These are phyloP conservation scores for Rosa persica DNA, from an alignment of 306 rosid genomes.

Conservation along the genomic window DNA sequence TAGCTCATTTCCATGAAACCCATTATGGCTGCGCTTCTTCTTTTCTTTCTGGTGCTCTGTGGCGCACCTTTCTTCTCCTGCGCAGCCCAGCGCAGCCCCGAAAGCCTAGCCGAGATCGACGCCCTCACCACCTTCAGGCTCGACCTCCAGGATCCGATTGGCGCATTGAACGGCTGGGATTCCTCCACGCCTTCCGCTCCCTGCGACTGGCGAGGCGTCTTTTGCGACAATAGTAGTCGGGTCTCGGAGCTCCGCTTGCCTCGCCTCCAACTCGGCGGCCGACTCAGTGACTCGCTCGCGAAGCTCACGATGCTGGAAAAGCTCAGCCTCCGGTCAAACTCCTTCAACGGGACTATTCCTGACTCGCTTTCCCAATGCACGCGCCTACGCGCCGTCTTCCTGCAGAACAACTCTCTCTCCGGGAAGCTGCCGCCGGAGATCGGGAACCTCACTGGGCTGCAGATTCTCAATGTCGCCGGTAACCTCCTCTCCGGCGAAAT, in stretches of 20 bases:
- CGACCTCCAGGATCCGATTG: conserved; percentile 68
- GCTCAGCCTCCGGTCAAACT: conserved; percentile 75
- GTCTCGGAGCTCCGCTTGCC: conserved; percentile 81
- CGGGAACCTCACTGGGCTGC: conserved; percentile 57
- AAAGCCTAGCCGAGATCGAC: conserved; percentile 54
- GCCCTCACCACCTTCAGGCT: conserved; percentile 69
- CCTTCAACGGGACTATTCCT: conserved; percentile 78
- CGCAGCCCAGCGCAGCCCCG: conserved; percentile 20
- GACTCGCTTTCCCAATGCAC: conserved; percentile 60
- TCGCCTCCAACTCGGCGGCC: conserved; percentile 44
- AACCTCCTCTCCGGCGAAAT: conserved; percentile 71
- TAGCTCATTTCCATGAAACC: not conserved
- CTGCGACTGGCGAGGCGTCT: conserved; percentile 87
- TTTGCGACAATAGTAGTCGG: conserved; percentile 22
- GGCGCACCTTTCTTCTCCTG: not conserved
- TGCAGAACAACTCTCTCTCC: conserved; percentile 74
- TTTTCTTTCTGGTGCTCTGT: not conserved
- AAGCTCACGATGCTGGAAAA: conserved; percentile 58
- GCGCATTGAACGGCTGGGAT: conserved; percentile 69
- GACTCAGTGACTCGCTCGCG: conserved; percentile 55
- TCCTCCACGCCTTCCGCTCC: conserved; percentile 72
- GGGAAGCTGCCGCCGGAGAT: conserved; percentile 66
- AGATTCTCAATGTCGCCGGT: conserved; percentile 63
- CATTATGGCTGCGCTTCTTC: not conserved
- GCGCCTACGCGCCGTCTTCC: conserved; percentile 57